Percentiles rank a stretch among this genome's conserved stretches.
Conservation (phyloP, 192 early-diverging fungal species). For the Backusella sp. region DNA sequence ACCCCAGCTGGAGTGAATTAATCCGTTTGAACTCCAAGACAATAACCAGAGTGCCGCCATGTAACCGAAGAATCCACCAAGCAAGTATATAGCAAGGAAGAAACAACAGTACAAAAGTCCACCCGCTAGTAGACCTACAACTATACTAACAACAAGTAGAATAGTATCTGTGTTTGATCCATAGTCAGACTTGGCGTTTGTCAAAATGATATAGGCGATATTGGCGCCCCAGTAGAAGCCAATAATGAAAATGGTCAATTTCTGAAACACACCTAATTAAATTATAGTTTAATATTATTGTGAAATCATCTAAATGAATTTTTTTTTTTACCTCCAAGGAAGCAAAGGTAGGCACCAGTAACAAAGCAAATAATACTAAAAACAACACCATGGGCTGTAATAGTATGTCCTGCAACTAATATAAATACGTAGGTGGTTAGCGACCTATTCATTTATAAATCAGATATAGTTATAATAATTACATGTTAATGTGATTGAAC, state of each 20-base stretch:
- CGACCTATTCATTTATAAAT: background rate
- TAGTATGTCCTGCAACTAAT: constrained; percentile 19
- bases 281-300: background rate
- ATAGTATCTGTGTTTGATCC: constrained; percentile 44
- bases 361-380: constrained; percentile 30
- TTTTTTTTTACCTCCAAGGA: constrained; percentile 27
- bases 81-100: constrained; percentile 68
- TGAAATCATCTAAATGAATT: background rate
- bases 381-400: constrained; percentile 27
- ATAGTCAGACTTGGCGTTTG: constrained; percentile 43
- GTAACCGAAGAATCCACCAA: constrained; percentile 82
- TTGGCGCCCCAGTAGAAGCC: constrained; percentile 71
- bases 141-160: constrained; percentile 58
- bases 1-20: constrained; percentile 62
- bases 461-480: background rate
- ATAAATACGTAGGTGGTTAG: too few relatives aligned
- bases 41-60: constrained; percentile 71
- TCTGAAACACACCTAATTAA: constrained; percentile 31
- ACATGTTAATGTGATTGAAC: background rate
- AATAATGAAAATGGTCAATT: constrained; percentile 68
- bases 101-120: constrained; percentile 62
- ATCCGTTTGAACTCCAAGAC: constrained; percentile 55
- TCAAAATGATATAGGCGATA: constrained; percentile 48
- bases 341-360: constrained; percentile 33
- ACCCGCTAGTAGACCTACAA: constrained; percentile 68